phyloP scores from a whole-genome alignment of 371 early-diverging fungal genomes.

The Haplosporangium sp. region DNA sequence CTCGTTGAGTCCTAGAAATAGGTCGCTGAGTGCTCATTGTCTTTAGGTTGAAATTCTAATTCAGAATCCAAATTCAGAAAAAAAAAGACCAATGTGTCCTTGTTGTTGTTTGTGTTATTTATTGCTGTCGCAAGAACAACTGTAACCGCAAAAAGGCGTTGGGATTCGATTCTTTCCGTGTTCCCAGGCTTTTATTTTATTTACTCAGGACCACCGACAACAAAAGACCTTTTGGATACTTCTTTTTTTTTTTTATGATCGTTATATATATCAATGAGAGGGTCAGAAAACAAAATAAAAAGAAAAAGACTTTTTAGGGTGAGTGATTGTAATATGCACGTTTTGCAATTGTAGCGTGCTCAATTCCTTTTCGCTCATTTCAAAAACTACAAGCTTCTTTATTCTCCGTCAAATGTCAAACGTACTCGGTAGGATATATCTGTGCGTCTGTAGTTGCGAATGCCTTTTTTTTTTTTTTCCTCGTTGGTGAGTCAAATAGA shows the following conservation, averaged over 20 bases:
- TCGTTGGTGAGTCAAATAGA: not conserved
- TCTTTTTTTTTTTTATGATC: too few relatives aligned
- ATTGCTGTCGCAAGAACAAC: too few relatives aligned
- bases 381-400: not conserved
- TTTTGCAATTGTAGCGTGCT: not conserved
- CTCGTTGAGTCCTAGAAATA: constrained; percentile 26
- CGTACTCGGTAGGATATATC: not conserved
- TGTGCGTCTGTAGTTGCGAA: not conserved
- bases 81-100: too few relatives aligned
- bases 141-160: too few relatives aligned
- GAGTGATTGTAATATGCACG: constrained; percentile 22
- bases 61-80: too few relatives aligned
- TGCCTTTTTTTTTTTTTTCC: not conserved
- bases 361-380: not conserved
- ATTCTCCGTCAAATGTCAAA: constrained; percentile 1
- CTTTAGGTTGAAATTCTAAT: not conserved
- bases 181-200: not conserved
- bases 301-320: not conserved
- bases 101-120: too few relatives aligned
- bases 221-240: not conserved
- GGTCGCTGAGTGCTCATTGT: constrained; percentile 45
- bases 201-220: constrained; percentile 7
- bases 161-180: not conserved
- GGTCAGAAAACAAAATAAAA: not conserved
- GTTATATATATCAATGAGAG: not conserved